Percentiles rank a stretch among this genome's conserved stretches.
Conservation (phyloP, 1,284 basidiomycete genomes). For the Thelephora terrestris region DNA sequence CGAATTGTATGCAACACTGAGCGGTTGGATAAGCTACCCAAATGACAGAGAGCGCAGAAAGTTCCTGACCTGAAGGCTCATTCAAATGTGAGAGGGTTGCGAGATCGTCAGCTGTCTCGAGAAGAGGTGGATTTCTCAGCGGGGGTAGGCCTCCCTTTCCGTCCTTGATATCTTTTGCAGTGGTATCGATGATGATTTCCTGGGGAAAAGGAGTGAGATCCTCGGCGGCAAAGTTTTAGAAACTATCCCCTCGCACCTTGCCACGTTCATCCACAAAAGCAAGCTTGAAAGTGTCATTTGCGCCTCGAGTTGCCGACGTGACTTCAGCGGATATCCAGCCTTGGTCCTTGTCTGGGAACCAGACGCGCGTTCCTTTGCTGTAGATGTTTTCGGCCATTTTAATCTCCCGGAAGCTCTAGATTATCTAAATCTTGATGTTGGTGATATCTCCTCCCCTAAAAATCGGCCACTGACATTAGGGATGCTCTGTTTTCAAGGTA, state of each 20-base stretch:
- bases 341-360: slow-evolving; percentile 88
- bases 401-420: not conserved
- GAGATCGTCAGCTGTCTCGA: slow-evolving; percentile 96
- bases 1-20: slow-evolving; percentile 93
- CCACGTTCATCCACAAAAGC: slow-evolving; percentile 78
- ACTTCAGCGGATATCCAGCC: slow-evolving; percentile 91
- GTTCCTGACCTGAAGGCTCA: slow-evolving; percentile 80
- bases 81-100: slow-evolving; percentile 97
- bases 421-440: too few relatives aligned
- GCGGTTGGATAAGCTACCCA: slow-evolving; percentile 2
- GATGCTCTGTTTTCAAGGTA: too few relatives aligned
- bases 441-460: too few relatives aligned
- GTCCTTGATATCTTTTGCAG: slow-evolving; percentile 66
- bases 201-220: slow-evolving; percentile 20
- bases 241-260: slow-evolving; percentile 42
- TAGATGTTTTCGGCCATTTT: slow-evolving; percentile 79
- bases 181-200: slow-evolving; percentile 75
- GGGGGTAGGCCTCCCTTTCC: slow-evolving; percentile 77
- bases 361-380: slow-evolving; percentile 75
- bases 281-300: slow-evolving; percentile 66
- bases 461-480: too few relatives aligned
- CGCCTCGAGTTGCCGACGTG: slow-evolving; percentile 45
- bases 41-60: not conserved
- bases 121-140: slow-evolving; percentile 89
- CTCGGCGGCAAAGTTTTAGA: not conserved